These are phyloP conservation scores for Metarhizium robertsii DNA, from an alignment of 2,329 filamentous ascomycete species.

Conservation along the genomic window DNA sequence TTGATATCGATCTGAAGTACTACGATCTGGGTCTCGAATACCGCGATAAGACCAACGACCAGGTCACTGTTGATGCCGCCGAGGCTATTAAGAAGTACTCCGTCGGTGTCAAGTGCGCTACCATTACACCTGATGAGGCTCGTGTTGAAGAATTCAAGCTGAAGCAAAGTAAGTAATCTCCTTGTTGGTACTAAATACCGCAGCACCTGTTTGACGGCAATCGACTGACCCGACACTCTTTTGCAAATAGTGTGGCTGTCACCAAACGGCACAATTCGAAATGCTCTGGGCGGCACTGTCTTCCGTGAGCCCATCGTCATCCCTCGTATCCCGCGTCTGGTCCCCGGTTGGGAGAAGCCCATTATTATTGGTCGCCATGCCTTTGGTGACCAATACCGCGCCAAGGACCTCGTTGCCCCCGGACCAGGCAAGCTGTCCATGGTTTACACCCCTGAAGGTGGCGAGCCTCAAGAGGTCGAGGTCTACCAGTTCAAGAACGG, in stretches of 20 bases:
- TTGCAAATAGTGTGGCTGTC: constrained; percentile 85
- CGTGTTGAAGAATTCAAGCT: constrained; percentile 97
- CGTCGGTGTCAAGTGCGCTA: constrained; percentile 98
- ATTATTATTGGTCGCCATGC: constrained; percentile 99
- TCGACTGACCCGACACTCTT: constrained; percentile 2
- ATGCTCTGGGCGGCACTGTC: constrained; percentile 79
- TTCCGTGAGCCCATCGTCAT: constrained; percentile 99
- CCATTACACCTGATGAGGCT: constrained; percentile 95
- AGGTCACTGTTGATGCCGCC: constrained; percentile 90
- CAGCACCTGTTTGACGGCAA: neutral
- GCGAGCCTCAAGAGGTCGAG: constrained; percentile 74
- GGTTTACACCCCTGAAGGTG: constrained; percentile 83
- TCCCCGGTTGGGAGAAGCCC: constrained; percentile 96
- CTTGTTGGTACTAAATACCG: neutral
- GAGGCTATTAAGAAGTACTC: constrained; percentile 99
- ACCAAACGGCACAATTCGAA: constrained; percentile 83
- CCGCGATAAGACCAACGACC: constrained; percentile 90
- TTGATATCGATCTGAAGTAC: constrained; percentile 97
- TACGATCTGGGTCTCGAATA: constrained; percentile 90
- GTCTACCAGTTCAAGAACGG: constrained; percentile 83
- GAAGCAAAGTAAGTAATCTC: constrained; percentile 71
- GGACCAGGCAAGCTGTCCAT: constrained; percentile 85
- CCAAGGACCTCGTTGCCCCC: constrained; percentile 79
- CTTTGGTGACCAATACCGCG: constrained; percentile 97
- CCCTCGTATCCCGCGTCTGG: constrained; percentile 80